phyloP scores from a whole-genome alignment of 768 basidiomycete genomes.

The Lactifluus subvellereus region DNA sequence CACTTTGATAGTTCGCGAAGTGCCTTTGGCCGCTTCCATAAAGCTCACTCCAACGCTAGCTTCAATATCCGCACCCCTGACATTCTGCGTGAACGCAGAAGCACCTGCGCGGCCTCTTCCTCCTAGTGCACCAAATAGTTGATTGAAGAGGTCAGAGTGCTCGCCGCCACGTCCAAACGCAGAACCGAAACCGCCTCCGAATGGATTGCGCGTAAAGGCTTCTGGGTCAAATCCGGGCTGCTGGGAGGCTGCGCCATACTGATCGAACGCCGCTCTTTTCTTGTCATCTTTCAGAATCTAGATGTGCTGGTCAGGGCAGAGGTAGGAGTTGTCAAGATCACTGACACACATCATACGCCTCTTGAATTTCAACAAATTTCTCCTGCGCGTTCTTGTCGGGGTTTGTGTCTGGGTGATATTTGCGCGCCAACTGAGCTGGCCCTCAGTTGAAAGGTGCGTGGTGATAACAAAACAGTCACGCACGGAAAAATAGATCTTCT shows the following conservation, averaged over 20 bases:
- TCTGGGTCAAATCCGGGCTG: conserved; percentile 93
- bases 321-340: conserved; percentile 6
- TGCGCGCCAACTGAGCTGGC: conserved; percentile 81
- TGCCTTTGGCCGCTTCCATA: conserved; percentile 92
- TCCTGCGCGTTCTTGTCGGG: conserved; percentile 86
- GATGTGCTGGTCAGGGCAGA: conserved; percentile 9
- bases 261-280: conserved; percentile 86
- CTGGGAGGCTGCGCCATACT: conserved; percentile 88
- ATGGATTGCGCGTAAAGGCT: conserved; percentile 45
- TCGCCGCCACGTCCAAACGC: conserved; percentile 47
- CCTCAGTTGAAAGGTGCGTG: conserved; percentile 22
- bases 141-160: conserved; percentile 69
- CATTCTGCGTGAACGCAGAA: conserved; percentile 39
- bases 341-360: conserved; percentile 85
- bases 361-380: conserved; percentile 94
- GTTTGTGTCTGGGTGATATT: conserved; percentile 97
- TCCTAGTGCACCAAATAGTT: conserved; percentile 72
- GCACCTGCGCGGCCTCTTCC: conserved; percentile 40
- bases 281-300: conserved; percentile 92
- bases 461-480: conserved; percentile 30
- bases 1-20: conserved; percentile 65
- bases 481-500: conserved; percentile 96
- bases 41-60: conserved; percentile 70
- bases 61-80: conserved; percentile 79
- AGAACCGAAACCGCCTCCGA: conserved; percentile 41